Base-by-base conservation (phyloP, 306 rosid genomes). In the Cicer bijugum region DNA sequence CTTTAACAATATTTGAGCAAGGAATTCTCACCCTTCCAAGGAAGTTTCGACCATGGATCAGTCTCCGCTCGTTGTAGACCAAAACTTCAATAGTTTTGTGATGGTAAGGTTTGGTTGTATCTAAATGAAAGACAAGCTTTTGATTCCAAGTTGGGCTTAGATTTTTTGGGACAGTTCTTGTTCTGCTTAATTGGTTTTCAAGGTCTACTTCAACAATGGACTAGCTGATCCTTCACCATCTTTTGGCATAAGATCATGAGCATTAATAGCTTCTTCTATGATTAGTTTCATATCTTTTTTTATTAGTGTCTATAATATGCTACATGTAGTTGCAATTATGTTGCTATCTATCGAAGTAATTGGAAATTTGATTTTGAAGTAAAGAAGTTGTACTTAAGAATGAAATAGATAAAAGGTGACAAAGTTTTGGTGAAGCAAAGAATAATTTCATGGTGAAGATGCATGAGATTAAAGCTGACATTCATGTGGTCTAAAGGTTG, bases 21-120 rank as follows among this genome's bases (percentile, higher is more conserved):
- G 91, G 85, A 76, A 87, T 82, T 74, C 92, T 91, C 7, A 87
- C 92, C 38, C 85, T 86, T 52, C 92, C 92, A 38, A 89, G 95
- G 55, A 91, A 85, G 82, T 81, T 84, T 74, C 86, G 42, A 38
- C 89, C 84, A 0, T 74, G 84, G 17, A 72, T 57, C 7, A 85
- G 90, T 12, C 73, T 69, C 67, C 85, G 82, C 67, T 88, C 85
- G 57, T 87, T 66, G 89, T 82, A 84, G 50, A 87, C 84, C 0
- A 84, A 89, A 38, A 81, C 89, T 79, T 84, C 84, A 40, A 87
- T 76, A 60, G 71, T 64, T 71, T 89, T 82, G 51, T 75, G 74
- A 71, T 84, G 89, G 40, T 55, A 81, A 77, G 81, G 82, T 70
- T 76, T 73, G 64, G 83, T 81, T 80, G 74, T 14, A 72, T 81